A percentile compares a stretch with the other conserved stretches of the same genome.
Evolutionary conservation across 2,329 filamentous ascomycete species (phyloP).

Genomic region (Verticillium isaacii): DNA sequence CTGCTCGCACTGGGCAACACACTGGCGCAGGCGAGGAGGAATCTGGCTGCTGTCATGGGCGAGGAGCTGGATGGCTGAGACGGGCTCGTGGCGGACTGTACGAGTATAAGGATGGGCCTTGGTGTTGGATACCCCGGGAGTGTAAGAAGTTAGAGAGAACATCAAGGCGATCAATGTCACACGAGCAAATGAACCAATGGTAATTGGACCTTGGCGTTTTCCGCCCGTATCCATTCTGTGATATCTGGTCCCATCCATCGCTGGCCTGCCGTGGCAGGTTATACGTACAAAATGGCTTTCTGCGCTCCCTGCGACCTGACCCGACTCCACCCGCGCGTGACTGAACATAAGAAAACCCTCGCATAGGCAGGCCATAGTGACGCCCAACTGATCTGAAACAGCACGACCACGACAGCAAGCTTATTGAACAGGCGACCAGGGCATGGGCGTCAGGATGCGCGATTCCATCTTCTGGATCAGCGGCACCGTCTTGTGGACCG

Average conservation of each 20-base stretch:
- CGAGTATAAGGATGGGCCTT: not conserved
- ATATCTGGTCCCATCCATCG: not conserved
- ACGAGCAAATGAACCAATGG: not conserved
- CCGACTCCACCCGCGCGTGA: not conserved
- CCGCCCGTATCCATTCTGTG: not conserved
- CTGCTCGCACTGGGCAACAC: constrained; percentile 72
- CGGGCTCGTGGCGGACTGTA: not conserved
- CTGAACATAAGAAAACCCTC: not conserved
- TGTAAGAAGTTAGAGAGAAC: not conserved
- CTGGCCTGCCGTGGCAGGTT: not conserved
- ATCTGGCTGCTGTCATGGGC: constrained; percentile 75
- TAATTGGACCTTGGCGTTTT: not conserved
- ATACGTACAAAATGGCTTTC: not conserved
- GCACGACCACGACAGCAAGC: not conserved
- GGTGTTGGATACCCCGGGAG: not conserved
- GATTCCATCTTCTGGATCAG: constrained; percentile 97
- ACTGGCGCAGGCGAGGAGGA: constrained; percentile 63
- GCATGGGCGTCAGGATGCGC: constrained; percentile 86
- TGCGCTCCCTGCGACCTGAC: not conserved
- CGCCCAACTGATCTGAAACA: no score
- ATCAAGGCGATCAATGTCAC: not conserved
- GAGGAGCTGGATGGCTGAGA: constrained; percentile 32
- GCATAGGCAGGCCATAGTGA: no score
- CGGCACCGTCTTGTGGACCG: constrained; percentile 96
- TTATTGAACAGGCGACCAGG: constrained; percentile 89